Evolutionary conservation across 2,329 filamentous ascomycete genomes (phyloP).

Genomic region (Cadophora luteo-olivacea): DNA sequence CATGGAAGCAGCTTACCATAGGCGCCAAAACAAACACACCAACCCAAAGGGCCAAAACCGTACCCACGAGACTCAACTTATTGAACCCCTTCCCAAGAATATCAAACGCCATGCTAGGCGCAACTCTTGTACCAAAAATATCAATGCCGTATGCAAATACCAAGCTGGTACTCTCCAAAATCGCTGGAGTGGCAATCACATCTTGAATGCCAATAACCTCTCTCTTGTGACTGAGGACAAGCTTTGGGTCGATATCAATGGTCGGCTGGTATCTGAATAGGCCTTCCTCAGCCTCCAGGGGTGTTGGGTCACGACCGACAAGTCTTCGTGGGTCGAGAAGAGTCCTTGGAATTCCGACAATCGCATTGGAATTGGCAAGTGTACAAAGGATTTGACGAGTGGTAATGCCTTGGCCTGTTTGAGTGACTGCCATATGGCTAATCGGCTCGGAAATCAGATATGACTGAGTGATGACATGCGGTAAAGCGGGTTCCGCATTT

Average conservation of each 20-base stretch:
- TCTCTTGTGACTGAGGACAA: conserved; percentile 80
- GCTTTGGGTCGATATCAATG: conserved; percentile 84
- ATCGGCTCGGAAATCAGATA: conserved; percentile 84
- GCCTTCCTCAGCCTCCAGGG: conserved; percentile 83
- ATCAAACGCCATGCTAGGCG: conserved; percentile 91
- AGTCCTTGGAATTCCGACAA: conserved; percentile 80
- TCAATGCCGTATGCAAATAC: conserved; percentile 90
- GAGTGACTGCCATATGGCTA: conserved; percentile 79
- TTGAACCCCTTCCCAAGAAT: conserved; percentile 93
- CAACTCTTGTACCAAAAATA: conserved; percentile 83
- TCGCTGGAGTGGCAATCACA: conserved; percentile 76
- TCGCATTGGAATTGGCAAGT: conserved; percentile 73
- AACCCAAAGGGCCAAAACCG: conserved; percentile 78
- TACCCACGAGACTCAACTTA: conserved; percentile 83
- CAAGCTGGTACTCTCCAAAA: conserved; percentile 90
- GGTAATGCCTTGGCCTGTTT: conserved; percentile 91
- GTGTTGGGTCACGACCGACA: conserved; percentile 80
- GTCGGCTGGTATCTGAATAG: conserved; percentile 76
- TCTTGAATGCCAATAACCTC: conserved; percentile 78
- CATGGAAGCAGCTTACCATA: conserved; percentile 69
- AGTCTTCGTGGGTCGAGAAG: conserved; percentile 87
- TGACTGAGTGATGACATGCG: conserved; percentile 79
- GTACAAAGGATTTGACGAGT: conserved; percentile 82
- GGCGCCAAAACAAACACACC: conserved; percentile 83
- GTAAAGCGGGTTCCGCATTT: conserved; percentile 61